Base-by-base conservation (phyloP, 75 land plant species). In the Gnetum montanum region DNA sequence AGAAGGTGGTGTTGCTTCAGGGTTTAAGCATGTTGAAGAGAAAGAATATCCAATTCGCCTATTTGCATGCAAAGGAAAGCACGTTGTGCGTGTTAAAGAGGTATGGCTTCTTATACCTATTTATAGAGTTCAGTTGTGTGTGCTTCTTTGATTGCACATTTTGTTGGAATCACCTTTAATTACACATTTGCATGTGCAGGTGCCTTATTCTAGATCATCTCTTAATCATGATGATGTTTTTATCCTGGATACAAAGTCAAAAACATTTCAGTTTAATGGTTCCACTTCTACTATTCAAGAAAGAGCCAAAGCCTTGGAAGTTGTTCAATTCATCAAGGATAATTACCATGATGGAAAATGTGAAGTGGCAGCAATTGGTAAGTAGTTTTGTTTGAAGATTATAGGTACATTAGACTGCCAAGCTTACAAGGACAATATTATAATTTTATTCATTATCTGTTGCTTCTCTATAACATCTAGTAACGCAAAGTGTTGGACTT, bases 191-290 rank as follows among this genome's bases (percentile, higher is more conserved):
- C 53, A 24, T 47, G 20, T 19, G 16, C 82, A 94, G 98, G 91
- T 94, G 46, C 74, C 96, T 57, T 90, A 80, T 80, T 64, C 83
- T 44, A 76, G 91, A 34, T 75, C 90, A 6, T 85, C 96, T 6
- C 75, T 94, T 44, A 94, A 76, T 59, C 98, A 94, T 56, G 98
- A 94, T 62, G 98, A 94, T 78, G 85, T 94, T 30, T 94, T 94
- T 68, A 81, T 94, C 38, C 61, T 94, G 40, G 98, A 94, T 66
- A 94, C 98, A 7, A 68, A 90, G 69, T 72, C 77, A 7, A 85
- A 86, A 46, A 90, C 90, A 23, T 94, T 82, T 59, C 98, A 94
- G 66, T 94, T 94, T 61, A 94, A 94, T 63, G 98, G 98, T 24
- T 84, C 77, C 40, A 94, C 77, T 51, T 94, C 96, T 43, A 80